Base-by-base conservation (phyloP, 345 rosid genomes). In the Leavenworthia alabamica region DNA sequence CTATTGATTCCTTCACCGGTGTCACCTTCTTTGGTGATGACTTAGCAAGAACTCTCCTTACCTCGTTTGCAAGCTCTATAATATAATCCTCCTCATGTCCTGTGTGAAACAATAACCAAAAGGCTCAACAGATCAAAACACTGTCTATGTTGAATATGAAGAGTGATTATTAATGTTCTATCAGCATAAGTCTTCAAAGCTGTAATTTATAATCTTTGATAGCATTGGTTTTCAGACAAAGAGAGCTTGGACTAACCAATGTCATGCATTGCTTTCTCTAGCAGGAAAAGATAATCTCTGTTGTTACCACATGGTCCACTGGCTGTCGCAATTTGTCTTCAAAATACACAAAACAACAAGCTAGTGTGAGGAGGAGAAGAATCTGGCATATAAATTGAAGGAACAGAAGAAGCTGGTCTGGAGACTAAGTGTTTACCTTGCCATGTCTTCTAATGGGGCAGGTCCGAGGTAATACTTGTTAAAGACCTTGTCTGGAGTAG, bases 391-490 rank as follows among this genome's bases (percentile, higher is more conserved):
- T 6, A 65, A 24, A 37, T 7, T 29, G 43, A 0, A 49, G 15
- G 14, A 59, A 35, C 17, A 24, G 2, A 52, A 14, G 10, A 72
- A 36, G 13, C 6, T 66, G 20, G 31, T 14, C 2, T 4, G 39
- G 19, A 44, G 17, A 31, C 9, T n/a, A 47, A n/a, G 49, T 51
- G 40, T 17, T 19, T 78, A 89, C 98, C 80, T 78, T 44, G 97
- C 99, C 97, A 93, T 93, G 59, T 85, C 92, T 63, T 81, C 90
- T 78, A 93, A 54, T 13, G 99, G 90, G 6, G 97, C 97, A 50
- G 99, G 97, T 12, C 99, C 99, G 26, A 87, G 76, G 78, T 93
- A 93, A 72, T 93, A 89, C 70, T 84, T 89, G 82, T 93, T 93
- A 23, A 86, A 81, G 65, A 83, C 44, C 59, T 77, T 85, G 81